Base-by-base conservation (phyloP, 148 eudicot species). In the Chenopodium quinoa region DNA sequence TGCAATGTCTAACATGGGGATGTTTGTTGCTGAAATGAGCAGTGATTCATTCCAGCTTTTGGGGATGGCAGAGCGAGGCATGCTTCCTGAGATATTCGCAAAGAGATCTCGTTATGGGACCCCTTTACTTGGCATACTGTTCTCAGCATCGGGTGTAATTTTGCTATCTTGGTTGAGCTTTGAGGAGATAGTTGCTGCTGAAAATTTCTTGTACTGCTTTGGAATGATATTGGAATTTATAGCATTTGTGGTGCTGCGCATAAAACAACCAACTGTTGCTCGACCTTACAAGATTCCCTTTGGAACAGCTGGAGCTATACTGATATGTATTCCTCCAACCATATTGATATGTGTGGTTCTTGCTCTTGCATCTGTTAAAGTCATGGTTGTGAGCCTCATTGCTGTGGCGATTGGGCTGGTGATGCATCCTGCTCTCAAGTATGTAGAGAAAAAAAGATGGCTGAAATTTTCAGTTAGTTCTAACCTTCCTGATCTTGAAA, bases 21-120 rank as follows among this genome's bases (percentile, higher is more conserved):
- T 91, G 94, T 91, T 91, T 82, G 91, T 91, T 77, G 90, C 93
- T 50, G 93, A 91, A 78, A 88, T 88, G 90, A 88, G 90, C 67
- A 86, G 90, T 5, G 90, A 88, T 56, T 88, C 90, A 14, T 88
- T 88, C 80, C 90, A 88, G 69, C 88, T 88, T 60, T 66, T 88
- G 52, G 90, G 90, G 3, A 88, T 88, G 90, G 90, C 90, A 23
- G 90, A 88, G 44, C 67, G 90, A 70, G 90, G 90, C 34, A 88
- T 88, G 90, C 78, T 88, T 44, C 90, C 90, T 27, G 90, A 86
- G 44, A 13, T 82, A 31, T 88, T 88, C 9, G 88, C 81, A 79
- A 82, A 87, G 80, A 82, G 93, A 69, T 91, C 93, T 40, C 86
- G 91, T 9, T 70, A 89, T 75, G 93, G 91, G 8, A 91, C 93